Evolutionary conservation across 2,329 filamentous ascomycete genomes (phyloP).

Genomic region (Trichophyton schoenleinii): DNA sequence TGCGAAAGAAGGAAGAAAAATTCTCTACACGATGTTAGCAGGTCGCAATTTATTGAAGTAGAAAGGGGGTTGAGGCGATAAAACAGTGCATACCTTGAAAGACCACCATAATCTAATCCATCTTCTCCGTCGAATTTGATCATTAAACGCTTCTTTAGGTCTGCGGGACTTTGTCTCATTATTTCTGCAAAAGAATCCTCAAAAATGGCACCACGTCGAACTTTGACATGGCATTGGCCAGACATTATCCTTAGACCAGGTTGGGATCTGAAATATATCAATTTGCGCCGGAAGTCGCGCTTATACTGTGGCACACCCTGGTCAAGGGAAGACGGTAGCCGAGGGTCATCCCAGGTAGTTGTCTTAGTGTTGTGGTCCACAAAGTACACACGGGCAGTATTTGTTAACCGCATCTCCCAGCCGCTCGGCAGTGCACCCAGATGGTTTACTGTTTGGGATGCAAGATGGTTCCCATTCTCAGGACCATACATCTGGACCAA

Average conservation of each 20-base stretch:
- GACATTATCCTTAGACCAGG: slow-evolving; percentile 89
- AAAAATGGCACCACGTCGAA: slow-evolving; percentile 91
- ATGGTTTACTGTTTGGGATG: slow-evolving; percentile 88
- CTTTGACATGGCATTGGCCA: slow-evolving; percentile 96
- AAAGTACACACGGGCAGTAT: slow-evolving; percentile 95
- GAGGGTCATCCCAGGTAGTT: slow-evolving; percentile 95
- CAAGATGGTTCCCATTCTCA: slow-evolving; percentile 56
- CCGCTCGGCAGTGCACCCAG: slow-evolving; percentile 88
- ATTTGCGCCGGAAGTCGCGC: slow-evolving; percentile 92
- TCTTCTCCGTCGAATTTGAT: slow-evolving; percentile 99
- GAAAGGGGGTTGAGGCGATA: background rate
- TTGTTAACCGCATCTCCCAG: slow-evolving; percentile 99
- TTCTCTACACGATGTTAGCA: slow-evolving; percentile 45
- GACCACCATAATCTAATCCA: slow-evolving; percentile 90
- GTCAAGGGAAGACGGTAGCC: slow-evolving; percentile 86
- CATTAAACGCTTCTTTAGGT: slow-evolving; percentile 97
- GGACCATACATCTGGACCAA: slow-evolving; percentile 98
- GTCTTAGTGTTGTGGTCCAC: slow-evolving; percentile 99
- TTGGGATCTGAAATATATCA: slow-evolving; percentile 98
- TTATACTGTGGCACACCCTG: slow-evolving; percentile 99
- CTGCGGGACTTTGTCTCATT: slow-evolving; percentile 86
- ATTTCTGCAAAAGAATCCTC: slow-evolving; percentile 98
- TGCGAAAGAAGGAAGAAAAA: slow-evolving; percentile 99
- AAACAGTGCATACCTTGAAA: slow-evolving; percentile 51
- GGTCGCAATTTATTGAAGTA: background rate